phyloP scores from a whole-genome alignment of 805 yeast species.

The Metschnikowia kofuensis region DNA sequence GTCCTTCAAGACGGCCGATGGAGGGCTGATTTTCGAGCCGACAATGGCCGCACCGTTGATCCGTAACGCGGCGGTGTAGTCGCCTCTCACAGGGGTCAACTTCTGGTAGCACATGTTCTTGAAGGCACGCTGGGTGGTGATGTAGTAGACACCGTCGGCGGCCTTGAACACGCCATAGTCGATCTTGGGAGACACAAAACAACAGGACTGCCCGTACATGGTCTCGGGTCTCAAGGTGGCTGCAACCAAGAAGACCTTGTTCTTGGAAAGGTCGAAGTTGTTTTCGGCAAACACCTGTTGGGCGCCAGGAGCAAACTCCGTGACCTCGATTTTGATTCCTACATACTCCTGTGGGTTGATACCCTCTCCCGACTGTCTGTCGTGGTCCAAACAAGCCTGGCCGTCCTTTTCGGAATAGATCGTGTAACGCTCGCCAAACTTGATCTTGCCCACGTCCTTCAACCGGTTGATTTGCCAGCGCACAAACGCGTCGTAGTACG shows the following conservation, averaged over 20 bases:
- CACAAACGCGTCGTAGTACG: constrained; percentile 84
- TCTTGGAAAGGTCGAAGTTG: constrained; percentile 45
- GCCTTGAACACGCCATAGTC: constrained; percentile 88
- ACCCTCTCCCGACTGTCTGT: constrained; percentile 95
- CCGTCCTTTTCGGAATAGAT: constrained; percentile 97
- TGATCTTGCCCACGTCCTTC: constrained; percentile 83
- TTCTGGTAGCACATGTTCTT: constrained; percentile 97
- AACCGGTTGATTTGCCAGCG: constrained; percentile 95
- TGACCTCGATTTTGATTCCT: constrained; percentile 80
- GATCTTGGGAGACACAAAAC: constrained; percentile 95
- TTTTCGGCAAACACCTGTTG: constrained; percentile 51
- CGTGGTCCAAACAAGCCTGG: constrained; percentile 99
- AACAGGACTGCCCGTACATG: constrained; percentile 97
- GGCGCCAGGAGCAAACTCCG: constrained; percentile 57
- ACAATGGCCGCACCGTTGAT: constrained; percentile 72
- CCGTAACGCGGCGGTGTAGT: constrained; percentile 54
- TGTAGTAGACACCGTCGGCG: constrained; percentile 67
- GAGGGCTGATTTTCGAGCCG: constrained; percentile 87
- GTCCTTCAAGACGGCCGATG: constrained; percentile 65
- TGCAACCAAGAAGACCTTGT: constrained; percentile 81
- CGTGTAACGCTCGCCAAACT: constrained; percentile 97
- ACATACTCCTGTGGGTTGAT: constrained; percentile 95
- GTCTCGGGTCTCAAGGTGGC: constrained; percentile 99
- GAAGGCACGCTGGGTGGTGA: constrained; percentile 93
- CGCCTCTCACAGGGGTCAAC: constrained; percentile 84